Percentiles rank a stretch among this genome's conserved stretches.
phyloP scores from a whole-genome alignment of 163 green algal species.

The Volvox carteri region DNA sequence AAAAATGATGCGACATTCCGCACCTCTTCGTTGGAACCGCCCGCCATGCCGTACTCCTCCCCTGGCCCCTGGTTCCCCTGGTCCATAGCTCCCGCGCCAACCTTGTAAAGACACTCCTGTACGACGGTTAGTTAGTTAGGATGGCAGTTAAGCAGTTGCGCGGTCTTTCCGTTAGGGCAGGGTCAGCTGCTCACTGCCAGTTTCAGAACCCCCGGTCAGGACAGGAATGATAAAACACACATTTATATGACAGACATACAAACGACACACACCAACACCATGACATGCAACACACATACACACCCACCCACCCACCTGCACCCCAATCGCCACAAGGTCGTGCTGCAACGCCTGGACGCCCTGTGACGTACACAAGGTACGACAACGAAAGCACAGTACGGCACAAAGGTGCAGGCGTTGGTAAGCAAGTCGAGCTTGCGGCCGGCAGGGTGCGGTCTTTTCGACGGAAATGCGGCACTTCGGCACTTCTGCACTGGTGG shows the following conservation, averaged over 20 bases:
- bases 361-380: background rate
- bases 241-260: background rate
- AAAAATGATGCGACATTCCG: too few relatives aligned
- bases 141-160: too few relatives aligned
- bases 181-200: too few relatives aligned
- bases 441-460: too few relatives aligned
- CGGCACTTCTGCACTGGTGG: too few relatives aligned
- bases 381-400: background rate
- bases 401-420: background rate
- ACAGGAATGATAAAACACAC: too few relatives aligned
- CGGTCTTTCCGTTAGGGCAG: too few relatives aligned
- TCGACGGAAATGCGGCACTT: too few relatives aligned
- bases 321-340: constrained; percentile 63
- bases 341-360: constrained; percentile 54
- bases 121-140: too few relatives aligned
- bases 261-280: background rate
- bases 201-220: too few relatives aligned
- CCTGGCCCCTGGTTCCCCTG: background rate
- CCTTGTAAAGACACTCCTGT: constrained; percentile 63
- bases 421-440: too few relatives aligned
- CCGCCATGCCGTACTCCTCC: background rate
- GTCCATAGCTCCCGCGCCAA: constrained; percentile 5
- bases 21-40: too few relatives aligned
- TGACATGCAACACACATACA: background rate
- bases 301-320: constrained; percentile 23